These are phyloP conservation scores for Pisolithus sp. DNA, from an alignment of 768 basidiomycete species.

Conservation along the genomic window DNA sequence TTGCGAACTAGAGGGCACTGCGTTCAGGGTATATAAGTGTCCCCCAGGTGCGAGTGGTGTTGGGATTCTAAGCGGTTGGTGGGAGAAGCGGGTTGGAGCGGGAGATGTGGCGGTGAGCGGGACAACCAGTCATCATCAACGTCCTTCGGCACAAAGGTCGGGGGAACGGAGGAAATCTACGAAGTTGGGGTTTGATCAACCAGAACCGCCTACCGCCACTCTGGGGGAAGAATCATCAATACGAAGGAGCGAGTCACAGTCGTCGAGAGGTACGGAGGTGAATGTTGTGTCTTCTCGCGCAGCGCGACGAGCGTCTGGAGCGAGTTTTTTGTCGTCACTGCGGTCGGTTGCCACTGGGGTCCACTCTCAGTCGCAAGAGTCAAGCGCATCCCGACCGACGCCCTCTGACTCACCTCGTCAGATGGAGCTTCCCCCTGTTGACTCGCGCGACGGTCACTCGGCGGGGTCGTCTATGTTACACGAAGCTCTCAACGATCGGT, in stretches of 20 bases:
- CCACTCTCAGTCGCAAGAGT: slow-evolving; percentile 5
- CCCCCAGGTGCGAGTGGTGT: slow-evolving; percentile 37
- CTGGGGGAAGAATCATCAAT: slow-evolving; percentile 4
- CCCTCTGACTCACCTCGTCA: slow-evolving; percentile 4
- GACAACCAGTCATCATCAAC: slow-evolving; percentile 10
- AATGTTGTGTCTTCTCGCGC: slow-evolving; percentile 11
- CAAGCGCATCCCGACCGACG: slow-evolving; percentile 3
- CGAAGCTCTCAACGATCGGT: slow-evolving; percentile 7
- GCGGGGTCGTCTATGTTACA: slow-evolving; percentile 10
- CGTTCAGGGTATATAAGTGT: slow-evolving; percentile 68
- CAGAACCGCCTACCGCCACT: neutral
- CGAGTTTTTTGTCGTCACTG: slow-evolving; percentile 25
- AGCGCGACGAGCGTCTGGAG: slow-evolving; percentile 21
- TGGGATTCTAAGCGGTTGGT: slow-evolving; percentile 63
- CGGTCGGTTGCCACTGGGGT: slow-evolving; percentile 4
- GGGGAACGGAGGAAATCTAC: slow-evolving; percentile 17
- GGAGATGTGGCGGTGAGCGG: slow-evolving; percentile 41
- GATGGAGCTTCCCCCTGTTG: slow-evolving; percentile 20
- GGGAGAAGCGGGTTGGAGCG: slow-evolving; percentile 73
- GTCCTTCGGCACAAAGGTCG: slow-evolving; percentile 19
- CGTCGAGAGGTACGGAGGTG: slow-evolving; percentile 17
- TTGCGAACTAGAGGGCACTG: slow-evolving; percentile 90
- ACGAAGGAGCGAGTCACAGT: slow-evolving; percentile 18
- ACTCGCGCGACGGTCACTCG: slow-evolving; percentile 16
- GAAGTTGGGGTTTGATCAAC: slow-evolving; percentile 18